Base-by-base conservation (phyloP, 2,329 filamentous ascomycete genomes). In the Pseudogymnoascus sp. region DNA sequence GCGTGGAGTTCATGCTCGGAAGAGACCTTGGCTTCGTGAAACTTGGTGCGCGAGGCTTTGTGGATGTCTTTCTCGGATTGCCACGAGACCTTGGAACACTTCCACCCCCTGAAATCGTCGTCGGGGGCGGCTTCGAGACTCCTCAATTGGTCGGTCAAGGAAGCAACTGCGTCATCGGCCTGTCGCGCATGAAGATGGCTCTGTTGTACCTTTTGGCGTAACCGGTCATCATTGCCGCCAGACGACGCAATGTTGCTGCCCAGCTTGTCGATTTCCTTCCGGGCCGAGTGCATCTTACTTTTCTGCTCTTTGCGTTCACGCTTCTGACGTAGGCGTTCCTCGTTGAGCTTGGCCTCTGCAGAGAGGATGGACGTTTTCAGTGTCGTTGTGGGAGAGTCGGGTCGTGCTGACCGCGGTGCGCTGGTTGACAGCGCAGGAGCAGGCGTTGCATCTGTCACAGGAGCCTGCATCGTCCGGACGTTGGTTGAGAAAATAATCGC, bases 361-460 rank as follows among this genome's bases (percentile, higher is more conserved):
- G 86, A 83, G 53, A 83, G 83, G 67, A 92, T 90, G 1, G 89
- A 91, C 30, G 88, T 89, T 71, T 84, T 86, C 38, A 93, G 79
- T 1, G 89, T 92, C 8, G 88, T 90, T 8, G 84, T 85, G 2
- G 89, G 89, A 11, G 89, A 92, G 64, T 89, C 87, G 25, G 89
- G 88, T 57, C 87, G 84, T 35, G 88, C 80, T 15, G 83, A 82
- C 62, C 84, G 82, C 69, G 86, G 84, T 25, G 74, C 75, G 60
- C 75, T 75, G 14, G 79, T 69, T 67, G 67, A 61, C 66, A 70
- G 62, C 28, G 63, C 65, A 38, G 57, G 57, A 18, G 38, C 18
- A 36, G 30, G 43, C 6, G 36, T 38, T 20, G 30, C 35, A 43
- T 43, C 59, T 75, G 73, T 61, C 74, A 68, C 20, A 12, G 68